These are phyloP conservation scores for Achlya hypogyna DNA, from an alignment of 352 stramenopile species.

Conservation along the genomic window DNA sequence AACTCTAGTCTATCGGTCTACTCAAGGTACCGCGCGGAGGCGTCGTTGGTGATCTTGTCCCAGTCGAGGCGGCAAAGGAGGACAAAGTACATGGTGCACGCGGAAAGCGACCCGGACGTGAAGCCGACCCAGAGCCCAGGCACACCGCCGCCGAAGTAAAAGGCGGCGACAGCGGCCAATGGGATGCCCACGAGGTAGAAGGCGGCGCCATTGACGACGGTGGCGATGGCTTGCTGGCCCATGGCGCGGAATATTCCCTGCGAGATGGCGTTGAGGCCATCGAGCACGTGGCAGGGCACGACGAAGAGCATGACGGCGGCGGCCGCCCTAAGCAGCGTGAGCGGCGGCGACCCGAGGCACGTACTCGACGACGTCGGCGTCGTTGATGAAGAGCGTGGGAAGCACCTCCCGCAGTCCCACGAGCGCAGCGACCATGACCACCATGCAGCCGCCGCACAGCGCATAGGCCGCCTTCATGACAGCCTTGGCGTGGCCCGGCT, in stretches of 20 bases:
- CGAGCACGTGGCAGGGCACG: conserved; percentile 49
- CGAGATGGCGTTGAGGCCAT: conserved; percentile 47
- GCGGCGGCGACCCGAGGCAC: neutral
- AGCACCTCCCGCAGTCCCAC: conserved; percentile 33
- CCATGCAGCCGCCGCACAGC: conserved; percentile 29
- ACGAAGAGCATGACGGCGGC: conserved; percentile 38
- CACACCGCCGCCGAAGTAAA: conserved; percentile 31
- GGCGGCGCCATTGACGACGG: conserved; percentile 46
- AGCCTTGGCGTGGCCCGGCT: conserved; percentile 35
- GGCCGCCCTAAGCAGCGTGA: conserved; percentile 12
- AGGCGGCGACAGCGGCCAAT: conserved; percentile 40
- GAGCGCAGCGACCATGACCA: conserved; percentile 29
- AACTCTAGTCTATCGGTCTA: no score
- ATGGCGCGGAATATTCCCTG: conserved; percentile 60
- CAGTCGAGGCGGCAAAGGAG: no score
- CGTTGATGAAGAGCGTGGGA: conserved; percentile 23
- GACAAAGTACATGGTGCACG: conserved; percentile 3
- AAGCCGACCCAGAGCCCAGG: conserved; percentile 75
- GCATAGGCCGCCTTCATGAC: conserved; percentile 31
- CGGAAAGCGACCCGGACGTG: conserved; percentile 33
- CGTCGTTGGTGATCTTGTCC: no score
- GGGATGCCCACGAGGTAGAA: conserved; percentile 69
- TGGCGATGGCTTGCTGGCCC: conserved; percentile 49
- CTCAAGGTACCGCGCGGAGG: no score
- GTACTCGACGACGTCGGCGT: conserved; percentile 9